Base-by-base conservation (phyloP, 179 eudicot species). In the Beta lomatogona region DNA sequence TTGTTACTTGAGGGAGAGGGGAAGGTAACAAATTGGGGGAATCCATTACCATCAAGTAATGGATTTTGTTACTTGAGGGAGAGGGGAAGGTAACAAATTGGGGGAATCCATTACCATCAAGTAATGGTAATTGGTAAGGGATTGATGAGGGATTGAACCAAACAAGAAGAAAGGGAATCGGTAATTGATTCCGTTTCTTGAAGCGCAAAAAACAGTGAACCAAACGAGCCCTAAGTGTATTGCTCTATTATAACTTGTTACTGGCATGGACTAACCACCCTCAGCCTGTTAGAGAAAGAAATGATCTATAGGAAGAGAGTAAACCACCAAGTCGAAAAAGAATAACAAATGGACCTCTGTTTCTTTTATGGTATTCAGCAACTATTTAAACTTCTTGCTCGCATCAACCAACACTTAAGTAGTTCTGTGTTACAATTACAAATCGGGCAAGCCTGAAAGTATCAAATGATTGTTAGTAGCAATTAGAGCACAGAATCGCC, bases 361-460 rank as follows among this genome's bases (percentile, higher is more conserved):
- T 2, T 70, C 60, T 58, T 80, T 79, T 88, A 74, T 82, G 88
- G 83, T 91, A 87, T 82, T 70, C 2, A 46, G 80, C 19, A 65
- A 63, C 81, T 80, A 83, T 77, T 79, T 75, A 21, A 71, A 77
- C 36, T 77, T 84, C 71, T 80, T 80, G 50, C 58, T 73, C 19
- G 86, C 82, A 48, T 80, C 85, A 68, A 83, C 79, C 44, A 81
- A 80, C 77, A 93, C 97, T 84, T 92, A 92, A 25, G 89, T 87
- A 25, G 28, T 25, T 25, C 28, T 25, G 28, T 25, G 28, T 25
- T 25, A 25, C 28, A 25, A 88, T 91, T 92, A 82, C 97, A 93
- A 70, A 92, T 92, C 45, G 97, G 96, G 87, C 97, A 93, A 70
- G 97, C 96, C 97, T 82, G 78, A 60, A 48, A 75, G 75, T 15